Evolutionary conservation across 805 yeast species (phyloP).

Genomic region (Brettanomyces nanus): DNA sequence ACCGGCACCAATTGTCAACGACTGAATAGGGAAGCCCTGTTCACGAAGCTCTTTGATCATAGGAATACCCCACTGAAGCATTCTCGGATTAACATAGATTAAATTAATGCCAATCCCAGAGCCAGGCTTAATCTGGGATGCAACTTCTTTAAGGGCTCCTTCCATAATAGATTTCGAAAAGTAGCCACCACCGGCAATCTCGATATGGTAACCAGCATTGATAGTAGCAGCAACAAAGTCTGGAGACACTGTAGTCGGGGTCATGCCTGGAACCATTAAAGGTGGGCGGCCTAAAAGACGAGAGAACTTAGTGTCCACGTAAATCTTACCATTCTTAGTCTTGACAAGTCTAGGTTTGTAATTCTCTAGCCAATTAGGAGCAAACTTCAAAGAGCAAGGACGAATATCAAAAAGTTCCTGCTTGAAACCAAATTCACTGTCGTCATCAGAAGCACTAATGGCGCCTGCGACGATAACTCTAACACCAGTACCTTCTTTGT

Average conservation of each 20-base stretch:
- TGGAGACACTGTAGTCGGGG: constrained; percentile 94
- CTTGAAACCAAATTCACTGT: constrained; percentile 90
- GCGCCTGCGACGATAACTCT: constrained; percentile 93
- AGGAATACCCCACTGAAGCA: constrained; percentile 99
- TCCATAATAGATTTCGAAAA: constrained; percentile 67
- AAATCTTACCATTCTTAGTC: constrained; percentile 64
- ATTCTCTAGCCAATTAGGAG: constrained; percentile 86
- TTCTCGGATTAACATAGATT: constrained; percentile 93
- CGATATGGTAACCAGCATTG: constrained; percentile 95
- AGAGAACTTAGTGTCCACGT: constrained; percentile 90
- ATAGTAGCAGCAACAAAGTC: constrained; percentile 90
- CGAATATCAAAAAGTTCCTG: constrained; percentile 84
- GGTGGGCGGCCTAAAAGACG: constrained; percentile 92
- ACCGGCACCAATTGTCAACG: constrained; percentile 98
- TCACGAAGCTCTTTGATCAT: constrained; percentile 81
- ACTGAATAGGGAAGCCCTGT: constrained; percentile 92
- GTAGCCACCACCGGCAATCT: constrained; percentile 99
- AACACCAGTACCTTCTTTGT: constrained; percentile 97
- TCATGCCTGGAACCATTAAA: constrained; percentile 98
- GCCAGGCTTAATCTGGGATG: constrained; percentile 67
- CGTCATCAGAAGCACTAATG: constrained; percentile 54
- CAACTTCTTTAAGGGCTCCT: constrained; percentile 67
- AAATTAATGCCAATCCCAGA: constrained; percentile 86
- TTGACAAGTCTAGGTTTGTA: constrained; percentile 79
- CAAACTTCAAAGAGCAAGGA: constrained; percentile 59